phyloP scores from a whole-genome alignment of 2,329 filamentous ascomycete species.

The Phialophora tarda region DNA sequence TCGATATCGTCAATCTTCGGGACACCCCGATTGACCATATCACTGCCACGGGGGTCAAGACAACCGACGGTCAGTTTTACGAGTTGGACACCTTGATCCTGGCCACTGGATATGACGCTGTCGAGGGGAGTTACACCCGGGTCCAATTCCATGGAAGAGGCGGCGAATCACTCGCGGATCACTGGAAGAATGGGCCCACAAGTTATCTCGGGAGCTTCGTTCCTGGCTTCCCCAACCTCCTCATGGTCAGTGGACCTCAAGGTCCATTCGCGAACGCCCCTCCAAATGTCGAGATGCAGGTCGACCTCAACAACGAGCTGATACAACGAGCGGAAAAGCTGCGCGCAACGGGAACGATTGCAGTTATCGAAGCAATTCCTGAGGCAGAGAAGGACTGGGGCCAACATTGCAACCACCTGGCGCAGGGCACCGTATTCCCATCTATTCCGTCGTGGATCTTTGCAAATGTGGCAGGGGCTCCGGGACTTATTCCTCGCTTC shows the following conservation, averaged over 20 bases:
- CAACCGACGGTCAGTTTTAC: conserved; percentile 36
- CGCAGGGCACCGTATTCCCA: conserved; percentile 45
- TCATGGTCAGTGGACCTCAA: conserved; percentile 49
- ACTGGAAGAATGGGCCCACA: conserved; percentile 42
- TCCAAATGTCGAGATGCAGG: conserved; percentile 46
- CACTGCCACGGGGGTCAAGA: conserved; percentile 40
- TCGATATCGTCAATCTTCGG: conserved; percentile 51
- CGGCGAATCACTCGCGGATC: conserved; percentile 40
- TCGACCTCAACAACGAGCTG: conserved; percentile 56
- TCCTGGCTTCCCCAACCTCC: conserved; percentile 52
- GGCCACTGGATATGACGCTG: conserved; percentile 10
- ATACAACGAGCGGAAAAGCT: conserved; percentile 56
- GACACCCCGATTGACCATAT: conserved; percentile 41
- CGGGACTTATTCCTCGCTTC: conserved; percentile 24
- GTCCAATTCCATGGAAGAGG: conserved; percentile 59
- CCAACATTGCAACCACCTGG: conserved; percentile 24
- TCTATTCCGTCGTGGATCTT: conserved; percentile 58
- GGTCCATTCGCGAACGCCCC: conserved; percentile 50
- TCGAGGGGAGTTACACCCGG: conserved; percentile 46
- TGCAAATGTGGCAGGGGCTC: conserved; percentile 53
- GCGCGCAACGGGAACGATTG: conserved; percentile 48
- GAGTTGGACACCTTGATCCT: conserved; percentile 41
- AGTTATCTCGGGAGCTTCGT: conserved; percentile 49
- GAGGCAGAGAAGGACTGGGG: conserved; percentile 58
- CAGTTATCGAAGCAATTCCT: conserved; percentile 56